These are phyloP conservation scores for Beauveria medogensis DNA, from an alignment of 2,329 filamentous ascomycete species.

Conservation along the genomic window DNA sequence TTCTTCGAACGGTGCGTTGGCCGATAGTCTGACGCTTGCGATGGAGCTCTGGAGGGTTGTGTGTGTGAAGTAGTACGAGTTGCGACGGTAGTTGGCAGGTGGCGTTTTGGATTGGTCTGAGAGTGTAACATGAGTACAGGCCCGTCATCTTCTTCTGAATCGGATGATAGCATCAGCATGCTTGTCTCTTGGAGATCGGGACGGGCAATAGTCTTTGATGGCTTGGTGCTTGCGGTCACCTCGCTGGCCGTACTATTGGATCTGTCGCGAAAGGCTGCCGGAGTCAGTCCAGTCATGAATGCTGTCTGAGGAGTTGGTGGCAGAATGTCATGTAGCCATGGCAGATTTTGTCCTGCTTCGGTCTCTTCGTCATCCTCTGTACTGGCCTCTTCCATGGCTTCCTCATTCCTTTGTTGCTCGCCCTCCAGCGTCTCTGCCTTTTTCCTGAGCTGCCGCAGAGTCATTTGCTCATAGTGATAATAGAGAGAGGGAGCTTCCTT, in stretches of 20 bases:
- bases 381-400: background rate
- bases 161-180: slow-evolving; percentile 6
- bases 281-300: background rate
- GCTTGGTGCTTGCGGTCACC: background rate
- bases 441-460: slow-evolving; percentile 35
- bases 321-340: slow-evolving; percentile 1
- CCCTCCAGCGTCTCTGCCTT: slow-evolving; percentile 18
- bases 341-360: slow-evolving; percentile 7
- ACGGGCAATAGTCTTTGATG: background rate
- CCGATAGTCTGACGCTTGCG: slow-evolving; percentile 1
- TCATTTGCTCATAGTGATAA: slow-evolving; percentile 50
- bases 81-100: background rate
- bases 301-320: background rate
- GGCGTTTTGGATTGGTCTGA: background rate
- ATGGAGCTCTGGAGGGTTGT: background rate
- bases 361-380: slow-evolving; percentile 9
- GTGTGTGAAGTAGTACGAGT: background rate
- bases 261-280: background rate
- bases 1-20: slow-evolving; percentile 30
- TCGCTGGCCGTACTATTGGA: slow-evolving; percentile 2
- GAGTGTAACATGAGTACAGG: background rate
- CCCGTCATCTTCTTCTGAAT: slow-evolving; percentile 3
- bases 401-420: slow-evolving; percentile 12
- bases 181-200: slow-evolving; percentile 6
- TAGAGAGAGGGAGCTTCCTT: slow-evolving; percentile 43